These are phyloP conservation scores for Mimosa bimucronata DNA, from an alignment of 306 rosid species.

Conservation along the genomic window DNA sequence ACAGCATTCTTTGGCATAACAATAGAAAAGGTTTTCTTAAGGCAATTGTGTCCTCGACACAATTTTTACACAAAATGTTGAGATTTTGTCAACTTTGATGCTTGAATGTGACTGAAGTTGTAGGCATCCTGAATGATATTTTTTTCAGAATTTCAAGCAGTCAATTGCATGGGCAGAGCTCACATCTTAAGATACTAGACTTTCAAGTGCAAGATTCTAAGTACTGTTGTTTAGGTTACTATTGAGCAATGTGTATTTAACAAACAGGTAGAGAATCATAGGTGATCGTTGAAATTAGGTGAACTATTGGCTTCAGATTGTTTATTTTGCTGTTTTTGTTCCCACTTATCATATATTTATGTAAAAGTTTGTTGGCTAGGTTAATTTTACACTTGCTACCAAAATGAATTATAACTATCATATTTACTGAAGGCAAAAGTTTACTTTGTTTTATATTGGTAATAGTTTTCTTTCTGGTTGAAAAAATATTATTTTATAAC, in stretches of 20 bases:
- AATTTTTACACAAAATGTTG: neutral
- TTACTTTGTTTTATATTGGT: constrained; percentile 18
- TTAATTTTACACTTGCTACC: neutral
- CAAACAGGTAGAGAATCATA: constrained; percentile 21
- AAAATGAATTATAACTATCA: neutral
- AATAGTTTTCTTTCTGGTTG: constrained; percentile 2
- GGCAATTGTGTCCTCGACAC: neutral
- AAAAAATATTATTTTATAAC: constrained; percentile 27
- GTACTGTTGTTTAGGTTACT: constrained; percentile 7
- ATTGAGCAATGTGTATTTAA: neutral
- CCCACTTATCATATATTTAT: neutral
- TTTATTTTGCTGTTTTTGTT: constrained; percentile 18
- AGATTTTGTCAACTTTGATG: neutral
- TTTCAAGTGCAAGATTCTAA: constrained; percentile 17
- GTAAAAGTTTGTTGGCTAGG: neutral
- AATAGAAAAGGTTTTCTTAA: neutral
- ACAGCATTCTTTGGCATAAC: constrained; percentile 14
- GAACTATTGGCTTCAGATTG: constrained; percentile 12
- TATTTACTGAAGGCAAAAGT: neutral
- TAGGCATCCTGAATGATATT: neutral
- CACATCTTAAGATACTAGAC: constrained; percentile 3
- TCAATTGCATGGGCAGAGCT: neutral
- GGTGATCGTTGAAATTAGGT: neutral
- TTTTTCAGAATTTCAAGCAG: neutral
- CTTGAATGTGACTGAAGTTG: constrained; percentile 19